phyloP scores from a whole-genome alignment of 257 asterid species.

The Fraxinus quadrangulata region DNA sequence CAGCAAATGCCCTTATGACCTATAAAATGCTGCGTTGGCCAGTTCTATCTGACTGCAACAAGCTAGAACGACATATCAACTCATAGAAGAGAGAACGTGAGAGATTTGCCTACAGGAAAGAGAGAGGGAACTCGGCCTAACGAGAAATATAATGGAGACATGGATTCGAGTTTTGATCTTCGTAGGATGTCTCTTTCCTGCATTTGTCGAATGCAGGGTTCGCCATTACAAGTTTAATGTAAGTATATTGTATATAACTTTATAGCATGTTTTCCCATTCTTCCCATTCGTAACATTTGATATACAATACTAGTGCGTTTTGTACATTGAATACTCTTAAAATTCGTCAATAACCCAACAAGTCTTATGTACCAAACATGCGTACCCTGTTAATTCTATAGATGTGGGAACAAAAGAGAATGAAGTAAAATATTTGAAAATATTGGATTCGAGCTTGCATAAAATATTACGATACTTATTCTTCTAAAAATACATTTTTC shows the following conservation, averaged over 20 bases:
- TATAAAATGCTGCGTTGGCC: slow-evolving; percentile 57
- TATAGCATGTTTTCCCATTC: background rate
- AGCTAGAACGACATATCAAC: slow-evolving; percentile 36
- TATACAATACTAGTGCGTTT: too few species aligned
- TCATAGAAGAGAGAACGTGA: slow-evolving; percentile 10
- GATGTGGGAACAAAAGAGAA: too few species aligned
- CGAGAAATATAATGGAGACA: slow-evolving; percentile 36
- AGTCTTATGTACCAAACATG: background rate
- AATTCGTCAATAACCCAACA: too few species aligned
- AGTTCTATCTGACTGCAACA: slow-evolving; percentile 41
- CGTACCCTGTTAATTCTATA: too few species aligned
- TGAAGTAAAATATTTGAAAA: too few species aligned
- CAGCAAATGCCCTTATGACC: slow-evolving; percentile 32
- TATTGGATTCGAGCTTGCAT: too few species aligned
- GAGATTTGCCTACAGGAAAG: background rate
- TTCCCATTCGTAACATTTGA: too few species aligned
- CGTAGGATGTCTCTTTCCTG: slow-evolving; percentile 42
- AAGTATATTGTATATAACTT: slow-evolving; percentile 32
- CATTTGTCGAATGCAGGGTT: slow-evolving; percentile 50
- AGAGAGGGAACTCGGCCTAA: background rate
- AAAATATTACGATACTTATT: too few species aligned
- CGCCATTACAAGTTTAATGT: slow-evolving; percentile 86
- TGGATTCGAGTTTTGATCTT: slow-evolving; percentile 48
- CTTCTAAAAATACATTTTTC: too few species aligned
- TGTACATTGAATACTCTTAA: too few species aligned